Base-by-base conservation (phyloP, 441 rosid genomes). In the Pelargonium citronellum region DNA sequence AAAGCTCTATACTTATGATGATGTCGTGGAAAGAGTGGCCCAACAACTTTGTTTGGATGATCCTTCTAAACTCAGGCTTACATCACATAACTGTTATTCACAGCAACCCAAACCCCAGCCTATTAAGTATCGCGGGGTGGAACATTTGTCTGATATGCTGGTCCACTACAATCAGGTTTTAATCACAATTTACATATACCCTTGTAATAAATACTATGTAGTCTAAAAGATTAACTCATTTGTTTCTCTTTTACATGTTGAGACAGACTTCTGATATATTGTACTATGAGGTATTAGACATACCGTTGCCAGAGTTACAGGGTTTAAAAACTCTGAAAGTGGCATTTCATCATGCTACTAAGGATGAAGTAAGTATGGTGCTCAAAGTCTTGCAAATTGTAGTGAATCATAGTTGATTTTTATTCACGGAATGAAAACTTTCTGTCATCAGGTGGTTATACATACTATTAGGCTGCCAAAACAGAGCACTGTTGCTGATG, bases 61-160 rank as follows among this genome's bases (percentile, higher is more conserved):
- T 78, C 86, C 94, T 69, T 85, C 91, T 68, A 89, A 89, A 79
- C 84, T 89, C 67, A 85, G 94, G 85, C 82, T 89, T 34, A 87
- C 94, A 53, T 79, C 91, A 81, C 94, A 87, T 73, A 88, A 88
- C 77, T 87, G 91, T 73, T 87, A 89, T 78, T 87, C 91, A 41
- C 91, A 87, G 86, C 89, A 84, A 76, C 94, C 94, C 53, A 87
- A 89, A 72, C 91, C 94, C 70, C 88, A 83, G 75, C 94, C 94
- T 72, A 84, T 89, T 78, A 89, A 87, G 79, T 87, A 84, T 72
- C 88, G 85, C 46, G 91, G 89, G 47, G 83, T 83, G 51, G 87
- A 85, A 41, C 90, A 79, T 72, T 82, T 87, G 81, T 79, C 85
- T 73, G 91, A 87, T 75, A 87, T 89, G 91, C 84, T 87, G 68